phyloP scores from a whole-genome alignment of 129 eudicot genomes.

The Flaveria linearis region DNA sequence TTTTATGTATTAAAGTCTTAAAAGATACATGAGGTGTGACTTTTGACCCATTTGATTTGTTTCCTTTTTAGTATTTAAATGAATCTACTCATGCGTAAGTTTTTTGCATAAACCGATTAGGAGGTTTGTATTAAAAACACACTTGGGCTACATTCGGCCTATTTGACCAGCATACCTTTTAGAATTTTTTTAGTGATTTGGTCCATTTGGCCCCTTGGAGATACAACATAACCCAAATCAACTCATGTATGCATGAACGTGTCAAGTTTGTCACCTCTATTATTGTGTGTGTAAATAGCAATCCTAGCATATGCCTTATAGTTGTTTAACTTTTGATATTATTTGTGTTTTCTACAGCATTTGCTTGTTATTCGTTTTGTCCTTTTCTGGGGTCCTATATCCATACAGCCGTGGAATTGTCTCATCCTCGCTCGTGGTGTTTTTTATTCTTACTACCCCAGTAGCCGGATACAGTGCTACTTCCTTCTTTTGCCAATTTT shows the following conservation, averaged over 20 bases:
- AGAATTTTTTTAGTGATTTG: neutral
- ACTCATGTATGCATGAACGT: neutral
- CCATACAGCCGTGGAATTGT: constrained; percentile 73
- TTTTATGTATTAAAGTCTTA: neutral
- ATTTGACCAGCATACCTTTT: neutral
- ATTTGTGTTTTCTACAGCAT: constrained; percentile 45
- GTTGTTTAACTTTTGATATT: neutral
- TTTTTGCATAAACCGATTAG: neutral
- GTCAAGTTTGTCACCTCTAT: neutral
- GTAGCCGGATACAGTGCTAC: constrained; percentile 76
- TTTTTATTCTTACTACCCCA: constrained; percentile 61
- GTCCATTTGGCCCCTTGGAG: neutral
- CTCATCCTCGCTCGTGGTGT: constrained; percentile 53
- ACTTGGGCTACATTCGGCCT: neutral
- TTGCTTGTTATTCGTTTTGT: constrained; percentile 52
- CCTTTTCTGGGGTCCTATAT: constrained; percentile 57
- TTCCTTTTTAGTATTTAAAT: neutral
- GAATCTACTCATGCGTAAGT: neutral
- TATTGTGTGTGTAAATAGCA: neutral
- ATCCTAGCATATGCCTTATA: neutral
- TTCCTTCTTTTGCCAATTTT: constrained; percentile 65
- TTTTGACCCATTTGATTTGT: neutral
- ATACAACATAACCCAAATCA: neutral
- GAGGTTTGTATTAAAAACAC: neutral
- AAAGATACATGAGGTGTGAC: neutral